These are phyloP conservation scores for Fraxinus nigra DNA, from an alignment of 305 asterid genomes.

Conservation along the genomic window DNA sequence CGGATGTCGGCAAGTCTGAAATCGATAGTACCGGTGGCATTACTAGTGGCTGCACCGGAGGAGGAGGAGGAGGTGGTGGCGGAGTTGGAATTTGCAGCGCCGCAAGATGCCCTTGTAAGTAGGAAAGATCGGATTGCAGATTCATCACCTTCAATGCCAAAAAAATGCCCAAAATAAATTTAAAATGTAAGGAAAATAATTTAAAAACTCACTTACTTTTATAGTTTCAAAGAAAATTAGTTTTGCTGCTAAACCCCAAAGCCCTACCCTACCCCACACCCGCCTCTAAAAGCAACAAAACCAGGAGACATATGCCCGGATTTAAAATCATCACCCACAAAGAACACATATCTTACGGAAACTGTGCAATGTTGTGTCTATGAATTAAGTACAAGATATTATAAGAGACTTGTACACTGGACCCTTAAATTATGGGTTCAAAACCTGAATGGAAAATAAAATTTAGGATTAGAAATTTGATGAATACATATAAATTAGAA, in stretches of 20 bases:
- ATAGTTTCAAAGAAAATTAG: not conserved
- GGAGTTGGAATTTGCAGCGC: conserved; percentile 69
- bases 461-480: not conserved
- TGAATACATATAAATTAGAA: not conserved
- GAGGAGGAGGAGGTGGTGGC: conserved; percentile 38
- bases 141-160: conserved; percentile 55
- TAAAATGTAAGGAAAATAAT: not conserved
- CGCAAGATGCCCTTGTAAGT: conserved; percentile 73
- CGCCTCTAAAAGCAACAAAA: not conserved
- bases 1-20: conserved; percentile 53
- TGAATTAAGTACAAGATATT: not conserved
- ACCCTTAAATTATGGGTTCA: not conserved
- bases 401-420: not conserved
- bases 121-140: conserved; percentile 76
- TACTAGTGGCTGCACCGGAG: conserved; percentile 35
- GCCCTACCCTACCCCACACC: not conserved
- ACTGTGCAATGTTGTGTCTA: not conserved
- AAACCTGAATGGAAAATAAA: not conserved
- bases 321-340: not conserved
- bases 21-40: conserved; percentile 48
- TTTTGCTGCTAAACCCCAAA: not conserved
- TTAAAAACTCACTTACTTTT: not conserved
- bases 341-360: not conserved
- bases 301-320: not conserved
- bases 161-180: not conserved